Base-by-base conservation (phyloP, 768 basidiomycete species). In the Suillus brevipes region DNA sequence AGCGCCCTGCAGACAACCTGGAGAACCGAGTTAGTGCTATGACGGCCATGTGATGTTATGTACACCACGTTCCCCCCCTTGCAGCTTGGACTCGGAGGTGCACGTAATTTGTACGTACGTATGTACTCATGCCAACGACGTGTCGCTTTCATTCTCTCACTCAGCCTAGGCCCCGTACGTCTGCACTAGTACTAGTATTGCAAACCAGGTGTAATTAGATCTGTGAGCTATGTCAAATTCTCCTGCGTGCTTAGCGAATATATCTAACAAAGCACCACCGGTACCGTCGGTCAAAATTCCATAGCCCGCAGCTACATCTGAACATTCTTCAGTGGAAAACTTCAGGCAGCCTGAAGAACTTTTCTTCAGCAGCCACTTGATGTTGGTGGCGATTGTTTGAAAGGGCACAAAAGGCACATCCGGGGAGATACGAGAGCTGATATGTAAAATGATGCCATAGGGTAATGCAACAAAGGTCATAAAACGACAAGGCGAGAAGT, bases 361-460 rank as follows among this genome's bases (percentile, higher is more conserved):
- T n/a, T n/a, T n/a, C n/a, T n/a, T n/a, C n/a, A n/a, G 31, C 20
- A 34, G 36, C 34, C 53, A 36, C 31, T 53, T 10, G 28, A 31
- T 53, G 53, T 28, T 12, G 20, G 20, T n/a, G 53, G 53, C 18
- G 31, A 34, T 10, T 34, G 31, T 55, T 55, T 10, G 53, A 67
- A 50, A 36, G 28, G 16, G 28, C 28, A 31, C 25, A 28, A 52
- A 36, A 14, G 66, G 69, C 74, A 77, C 77, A 77, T 71, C 75
- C 70, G 71, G 9, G 60, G 63, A 47, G 65, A 68, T 67, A 67
- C 52, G 52, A 36, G 53, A 42, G 58, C 25, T 68, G 68, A 67
- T 72, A 77, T 74, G 75, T 69, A 13, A 65, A 68, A 70, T 67
- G 65, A 72, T 72, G 72, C 68, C 66, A 71, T 66, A 69, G 66